A percentile compares a stretch with the other conserved stretches of the same genome.
Evolutionary conservation across 768 basidiomycete genomes (phyloP).

Genomic region (Kwoniella sp.): DNA sequence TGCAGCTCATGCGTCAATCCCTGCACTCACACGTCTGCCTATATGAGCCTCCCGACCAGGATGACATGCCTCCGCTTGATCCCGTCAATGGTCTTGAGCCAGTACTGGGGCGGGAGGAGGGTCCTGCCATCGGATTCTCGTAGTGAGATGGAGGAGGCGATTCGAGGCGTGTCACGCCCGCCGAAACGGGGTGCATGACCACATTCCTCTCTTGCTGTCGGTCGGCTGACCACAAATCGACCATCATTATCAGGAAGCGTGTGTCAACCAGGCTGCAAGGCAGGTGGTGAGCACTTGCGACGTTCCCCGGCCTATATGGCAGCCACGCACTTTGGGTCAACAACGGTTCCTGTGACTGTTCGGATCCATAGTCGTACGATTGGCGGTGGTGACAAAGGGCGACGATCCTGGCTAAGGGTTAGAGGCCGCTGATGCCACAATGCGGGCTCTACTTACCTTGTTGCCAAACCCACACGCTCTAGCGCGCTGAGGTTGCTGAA

Average conservation of each 20-base stretch:
- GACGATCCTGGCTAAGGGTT: conserved; percentile 64
- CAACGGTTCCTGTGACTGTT: conserved; percentile 18
- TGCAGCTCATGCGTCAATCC: too few relatives aligned
- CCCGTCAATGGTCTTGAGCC: conserved; percentile 12
- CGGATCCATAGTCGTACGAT: conserved; percentile 54
- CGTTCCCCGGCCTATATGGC: background rate
- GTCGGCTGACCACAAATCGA: conserved; percentile 87
- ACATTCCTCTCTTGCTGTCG: conserved; percentile 80
- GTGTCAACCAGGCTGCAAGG: conserved; percentile 70
- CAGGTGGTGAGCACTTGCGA: conserved; percentile 11
- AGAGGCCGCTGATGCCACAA: background rate
- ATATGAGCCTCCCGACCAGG: conserved; percentile 11
- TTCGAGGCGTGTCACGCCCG: conserved; percentile 15
- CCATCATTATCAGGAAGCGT: conserved; percentile 83
- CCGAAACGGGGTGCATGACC: conserved; percentile 75
- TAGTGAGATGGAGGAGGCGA: conserved; percentile 2
- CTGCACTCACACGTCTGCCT: too few relatives aligned
- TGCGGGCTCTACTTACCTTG: conserved; percentile 59
- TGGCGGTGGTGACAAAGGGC: conserved; percentile 79
- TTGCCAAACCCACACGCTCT: conserved; percentile 96
- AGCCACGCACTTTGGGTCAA: conserved; percentile 25
- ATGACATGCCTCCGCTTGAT: conserved; percentile 9
- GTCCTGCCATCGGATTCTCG: background rate
- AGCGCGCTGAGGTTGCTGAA: conserved; percentile 83
- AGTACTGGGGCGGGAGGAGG: conserved; percentile 13